A percentile compares a stretch with the other conserved stretches of the same genome.
Evolutionary conservation across 2,329 filamentous ascomycete genomes (phyloP).

Genomic region (Colletotrichum siamense): DNA sequence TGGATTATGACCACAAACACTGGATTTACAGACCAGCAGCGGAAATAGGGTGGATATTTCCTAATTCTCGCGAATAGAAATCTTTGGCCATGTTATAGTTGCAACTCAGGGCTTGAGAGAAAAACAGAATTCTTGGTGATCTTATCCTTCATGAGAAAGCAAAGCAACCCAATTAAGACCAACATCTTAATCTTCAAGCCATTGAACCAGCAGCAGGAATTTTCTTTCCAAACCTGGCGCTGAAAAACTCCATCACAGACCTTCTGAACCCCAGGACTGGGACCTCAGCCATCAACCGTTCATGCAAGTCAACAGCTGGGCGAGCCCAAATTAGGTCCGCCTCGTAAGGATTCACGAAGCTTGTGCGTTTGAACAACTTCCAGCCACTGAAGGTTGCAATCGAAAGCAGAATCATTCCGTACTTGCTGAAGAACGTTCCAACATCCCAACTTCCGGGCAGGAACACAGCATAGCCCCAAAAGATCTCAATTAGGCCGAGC

Average conservation of each 20-base stretch:
- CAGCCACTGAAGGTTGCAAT: neutral
- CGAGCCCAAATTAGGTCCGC: neutral
- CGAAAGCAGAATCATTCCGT: neutral
- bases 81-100: neutral
- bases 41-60: constrained; percentile 8
- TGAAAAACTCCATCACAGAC: neutral
- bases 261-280: neutral
- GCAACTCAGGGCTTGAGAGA: too few species aligned
- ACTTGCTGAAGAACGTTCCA: neutral
- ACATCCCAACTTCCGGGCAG: neutral
- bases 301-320: neutral
- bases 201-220: neutral
- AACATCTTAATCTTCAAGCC: neutral
- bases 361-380: neutral
- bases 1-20: neutral
- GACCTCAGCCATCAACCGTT: neutral
- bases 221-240: neutral
- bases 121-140: neutral
- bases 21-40: constrained; percentile 8
- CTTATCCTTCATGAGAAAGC: neutral
- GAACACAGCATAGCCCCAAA: neutral
- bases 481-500: neutral
- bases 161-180: neutral
- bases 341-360: neutral
- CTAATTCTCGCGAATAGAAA: neutral